Evolutionary conservation across 225 moss, liverwort and hornwort species (phyloP).

Genomic region (Rhytidiadelphus loreus): DNA sequence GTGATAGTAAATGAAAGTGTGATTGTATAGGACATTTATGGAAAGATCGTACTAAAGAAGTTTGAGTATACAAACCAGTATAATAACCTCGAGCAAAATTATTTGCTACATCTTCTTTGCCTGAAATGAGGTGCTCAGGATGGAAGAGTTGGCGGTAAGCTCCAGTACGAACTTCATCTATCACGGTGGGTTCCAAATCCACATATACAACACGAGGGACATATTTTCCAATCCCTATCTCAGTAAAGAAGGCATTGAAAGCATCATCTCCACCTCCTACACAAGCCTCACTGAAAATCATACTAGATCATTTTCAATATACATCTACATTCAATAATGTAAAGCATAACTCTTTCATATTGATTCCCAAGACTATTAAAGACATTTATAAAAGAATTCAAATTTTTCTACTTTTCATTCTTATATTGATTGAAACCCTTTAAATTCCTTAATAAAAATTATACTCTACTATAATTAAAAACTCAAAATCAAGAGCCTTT

Average conservation of each 20-base stretch:
- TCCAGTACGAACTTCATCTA: slow-evolving; percentile 2
- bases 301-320: neutral
- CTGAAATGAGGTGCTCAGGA: slow-evolving; percentile 3
- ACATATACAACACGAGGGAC: neutral
- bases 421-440: neutral
- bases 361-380: neutral
- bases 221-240: neutral
- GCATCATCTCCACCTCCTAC: neutral
- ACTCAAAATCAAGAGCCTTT: neutral
- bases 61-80: neutral
- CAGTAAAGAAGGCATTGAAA: slow-evolving; percentile 4
- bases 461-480: neutral
- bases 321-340: neutral
- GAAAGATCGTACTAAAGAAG: neutral
- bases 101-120: slow-evolving; percentile 11
- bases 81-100: slow-evolving; percentile 22
- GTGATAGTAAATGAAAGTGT: neutral
- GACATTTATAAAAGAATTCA: neutral
- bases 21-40: neutral
- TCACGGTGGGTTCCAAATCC: slow-evolving; percentile 3
- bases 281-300: neutral
- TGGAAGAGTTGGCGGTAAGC: neutral
- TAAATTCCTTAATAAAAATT: neutral
- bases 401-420: neutral
- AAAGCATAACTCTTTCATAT: neutral